phyloP scores from a whole-genome alignment of 192 early-diverging fungal species.

The Rhizoclosmatium sp. region DNA sequence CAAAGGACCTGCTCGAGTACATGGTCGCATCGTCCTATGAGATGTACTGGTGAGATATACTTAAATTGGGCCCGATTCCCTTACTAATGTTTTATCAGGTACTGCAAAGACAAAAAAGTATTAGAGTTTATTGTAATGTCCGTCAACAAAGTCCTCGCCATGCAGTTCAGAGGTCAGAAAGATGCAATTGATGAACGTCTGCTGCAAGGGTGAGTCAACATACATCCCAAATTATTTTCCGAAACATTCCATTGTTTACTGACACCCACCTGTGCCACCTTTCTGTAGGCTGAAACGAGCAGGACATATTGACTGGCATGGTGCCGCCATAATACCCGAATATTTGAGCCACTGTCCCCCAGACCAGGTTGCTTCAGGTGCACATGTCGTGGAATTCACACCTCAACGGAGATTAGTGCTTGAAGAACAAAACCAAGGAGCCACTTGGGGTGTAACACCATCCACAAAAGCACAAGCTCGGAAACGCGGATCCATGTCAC shows the following conservation, averaged over 20 bases:
- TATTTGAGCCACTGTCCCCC: background rate
- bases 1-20: background rate
- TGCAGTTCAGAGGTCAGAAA: background rate
- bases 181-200: constrained; percentile 2
- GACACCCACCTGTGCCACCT: background rate
- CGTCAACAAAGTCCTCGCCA: background rate
- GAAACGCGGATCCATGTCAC: no score
- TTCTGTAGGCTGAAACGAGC: background rate
- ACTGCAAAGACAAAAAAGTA: background rate
- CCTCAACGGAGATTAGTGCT: no score
- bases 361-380: no score
- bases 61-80: background rate
- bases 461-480: no score
- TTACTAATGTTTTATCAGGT: background rate
- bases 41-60: constrained; percentile 1
- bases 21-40: background rate
- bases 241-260: background rate
- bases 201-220: background rate
- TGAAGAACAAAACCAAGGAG: no score
- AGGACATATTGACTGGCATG: constrained; percentile 5
- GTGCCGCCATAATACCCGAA: background rate
- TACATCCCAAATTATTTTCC: background rate
- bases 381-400: no score
- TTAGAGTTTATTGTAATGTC: background rate
- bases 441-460: no score